These are phyloP conservation scores for Bidens hawaiensis DNA, from an alignment of 140 eudicot species.

Conservation along the genomic window DNA sequence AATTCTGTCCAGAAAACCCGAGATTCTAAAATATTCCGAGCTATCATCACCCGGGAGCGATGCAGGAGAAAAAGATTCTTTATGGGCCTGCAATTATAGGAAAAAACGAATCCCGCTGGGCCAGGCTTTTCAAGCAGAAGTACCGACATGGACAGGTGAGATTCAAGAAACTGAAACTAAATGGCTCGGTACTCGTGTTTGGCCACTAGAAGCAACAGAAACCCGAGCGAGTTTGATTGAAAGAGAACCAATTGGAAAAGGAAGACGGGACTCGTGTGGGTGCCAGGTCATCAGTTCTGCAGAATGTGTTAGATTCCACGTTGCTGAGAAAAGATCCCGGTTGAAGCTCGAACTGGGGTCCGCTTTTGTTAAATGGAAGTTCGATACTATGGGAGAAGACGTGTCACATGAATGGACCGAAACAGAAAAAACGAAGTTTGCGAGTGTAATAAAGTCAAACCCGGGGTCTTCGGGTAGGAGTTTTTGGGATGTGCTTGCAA, in stretches of 20 bases:
- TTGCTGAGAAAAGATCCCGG: conserved; percentile 41
- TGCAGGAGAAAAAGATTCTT: conserved; percentile 30
- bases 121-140: conserved; percentile 46
- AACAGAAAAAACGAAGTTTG: conserved; percentile 45
- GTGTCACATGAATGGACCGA: conserved; percentile 51
- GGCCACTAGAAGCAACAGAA: conserved; percentile 54
- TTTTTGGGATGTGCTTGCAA: conserved; percentile 54
- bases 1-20: conserved; percentile 23
- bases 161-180: conserved; percentile 37
- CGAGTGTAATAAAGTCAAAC: conserved; percentile 35
- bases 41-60: conserved; percentile 40
- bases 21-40: conserved; percentile 13
- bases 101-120: conserved; percentile 54
- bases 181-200: conserved; percentile 61
- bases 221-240: conserved; percentile 38
- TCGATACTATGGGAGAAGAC: conserved; percentile 66
- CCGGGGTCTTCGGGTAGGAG: conserved; percentile 37
- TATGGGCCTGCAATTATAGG: conserved; percentile 22
- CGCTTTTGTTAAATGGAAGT: conserved; percentile 52
- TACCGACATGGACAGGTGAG: conserved; percentile 49
- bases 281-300: conserved; percentile 51
- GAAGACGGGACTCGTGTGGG: conserved; percentile 62
- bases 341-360: conserved; percentile 61
- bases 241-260: conserved; percentile 68
- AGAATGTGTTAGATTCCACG: conserved; percentile 67